Evolutionary conservation across 208 protist genomes (phyloP).

Genomic region (Acanthamoeba quina): DNA sequence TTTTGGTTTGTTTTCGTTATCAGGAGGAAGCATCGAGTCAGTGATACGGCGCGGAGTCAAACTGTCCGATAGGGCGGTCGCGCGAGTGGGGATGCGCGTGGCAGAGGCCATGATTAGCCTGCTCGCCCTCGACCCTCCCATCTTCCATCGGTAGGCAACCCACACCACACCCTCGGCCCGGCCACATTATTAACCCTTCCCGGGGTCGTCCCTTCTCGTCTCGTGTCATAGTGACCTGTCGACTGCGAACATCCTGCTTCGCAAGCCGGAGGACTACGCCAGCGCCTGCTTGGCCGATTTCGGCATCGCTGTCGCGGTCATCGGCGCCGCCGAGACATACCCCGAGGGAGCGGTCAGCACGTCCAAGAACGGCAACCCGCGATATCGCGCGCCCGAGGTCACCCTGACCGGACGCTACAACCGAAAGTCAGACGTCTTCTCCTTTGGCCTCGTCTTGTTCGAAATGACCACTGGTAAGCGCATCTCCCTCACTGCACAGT

Average conservation of each 20-base stretch:
- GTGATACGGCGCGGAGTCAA: neutral
- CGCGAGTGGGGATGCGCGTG: neutral
- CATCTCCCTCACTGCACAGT: neutral
- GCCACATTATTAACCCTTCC: neutral
- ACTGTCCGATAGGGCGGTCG: neutral
- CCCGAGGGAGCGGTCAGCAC: neutral
- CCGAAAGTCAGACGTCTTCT: slow-evolving; percentile 15
- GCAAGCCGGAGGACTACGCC: slow-evolving; percentile 1
- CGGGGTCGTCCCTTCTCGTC: neutral
- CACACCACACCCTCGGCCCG: neutral
- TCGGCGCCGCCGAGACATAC: neutral
- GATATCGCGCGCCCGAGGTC: slow-evolving; percentile 35
- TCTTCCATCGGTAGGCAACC: neutral
- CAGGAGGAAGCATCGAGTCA: neutral
- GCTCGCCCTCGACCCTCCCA: slow-evolving; percentile 6
- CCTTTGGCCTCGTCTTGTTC: slow-evolving; percentile 37
- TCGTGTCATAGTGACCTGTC: neutral
- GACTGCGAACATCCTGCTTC: slow-evolving; percentile 12
- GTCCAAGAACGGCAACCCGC: slow-evolving; percentile 48
- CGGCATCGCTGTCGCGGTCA: neutral
- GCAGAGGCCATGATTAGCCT: slow-evolving; percentile 16
- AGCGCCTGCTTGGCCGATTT: slow-evolving; percentile 40
- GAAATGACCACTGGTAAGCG: neutral
- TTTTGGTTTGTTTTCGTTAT: neutral
- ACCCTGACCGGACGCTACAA: slow-evolving; percentile 28